Percentiles rank a stretch among this genome's conserved stretches.
phyloP scores from a whole-genome alignment of 305 asterid species.

The Rubia balearica region DNA sequence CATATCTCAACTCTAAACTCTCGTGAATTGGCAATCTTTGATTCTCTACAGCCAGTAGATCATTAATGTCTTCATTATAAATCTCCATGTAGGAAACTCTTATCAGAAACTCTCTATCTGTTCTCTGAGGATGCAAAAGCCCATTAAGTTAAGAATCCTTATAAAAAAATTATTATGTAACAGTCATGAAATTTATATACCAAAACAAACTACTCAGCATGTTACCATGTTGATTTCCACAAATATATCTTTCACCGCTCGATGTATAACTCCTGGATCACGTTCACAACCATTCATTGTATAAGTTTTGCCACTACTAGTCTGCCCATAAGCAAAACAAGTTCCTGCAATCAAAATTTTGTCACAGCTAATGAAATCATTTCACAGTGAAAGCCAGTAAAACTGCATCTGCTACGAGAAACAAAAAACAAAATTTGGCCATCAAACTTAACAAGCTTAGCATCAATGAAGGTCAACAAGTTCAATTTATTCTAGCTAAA shows the following conservation, averaged over 20 bases:
- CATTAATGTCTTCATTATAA: constrained; percentile 90
- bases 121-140: constrained; percentile 35
- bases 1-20: constrained; percentile 76
- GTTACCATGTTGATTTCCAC: constrained; percentile 56
- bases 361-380: background rate
- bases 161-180: background rate
- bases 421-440: background rate
- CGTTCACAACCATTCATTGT: constrained; percentile 91
- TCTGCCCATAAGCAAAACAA: constrained; percentile 97
- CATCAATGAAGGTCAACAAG: background rate
- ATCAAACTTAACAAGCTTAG: background rate
- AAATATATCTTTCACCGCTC: constrained; percentile 80
- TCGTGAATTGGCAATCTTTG: constrained; percentile 94
- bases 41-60: constrained; percentile 79
- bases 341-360: constrained; percentile 50
- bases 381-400: background rate
- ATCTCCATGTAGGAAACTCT: constrained; percentile 98
- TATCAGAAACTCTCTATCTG: constrained; percentile 77
- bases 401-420: background rate
- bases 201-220: constrained; percentile 3
- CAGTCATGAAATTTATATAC: background rate
- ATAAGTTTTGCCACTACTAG: constrained; percentile 95
- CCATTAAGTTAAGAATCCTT: constrained; percentile 5
- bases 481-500: background rate
- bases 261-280: constrained; percentile 81